Evolutionary conservation across 805 yeast species (phyloP).

Genomic region (Naumovozyma dairenensis): DNA sequence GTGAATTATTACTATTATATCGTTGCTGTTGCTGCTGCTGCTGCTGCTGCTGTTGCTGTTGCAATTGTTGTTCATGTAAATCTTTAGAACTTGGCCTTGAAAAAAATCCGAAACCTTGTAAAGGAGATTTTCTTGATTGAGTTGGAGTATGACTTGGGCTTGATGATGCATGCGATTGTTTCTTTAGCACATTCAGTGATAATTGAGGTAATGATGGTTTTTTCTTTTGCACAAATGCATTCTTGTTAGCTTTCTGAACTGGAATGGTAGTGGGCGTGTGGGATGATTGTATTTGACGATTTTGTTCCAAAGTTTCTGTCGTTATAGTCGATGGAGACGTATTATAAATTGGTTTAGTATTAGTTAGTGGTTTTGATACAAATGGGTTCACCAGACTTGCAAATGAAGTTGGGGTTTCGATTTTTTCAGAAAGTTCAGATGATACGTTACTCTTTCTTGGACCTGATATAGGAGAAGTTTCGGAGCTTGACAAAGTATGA

Average conservation of each 20-base stretch:
- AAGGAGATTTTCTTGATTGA: conserved; percentile 23
- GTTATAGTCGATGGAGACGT: background rate
- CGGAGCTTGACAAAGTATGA: conserved; percentile 19
- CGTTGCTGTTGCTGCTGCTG: conserved; percentile 7
- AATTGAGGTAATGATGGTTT: conserved; percentile 26
- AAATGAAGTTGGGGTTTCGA: background rate
- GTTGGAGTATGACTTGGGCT: conserved; percentile 13
- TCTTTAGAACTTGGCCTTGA: conserved; percentile 24
- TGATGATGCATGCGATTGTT: conserved; percentile 17
- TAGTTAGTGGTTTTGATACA: background rate
- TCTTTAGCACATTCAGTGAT: conserved; percentile 19
- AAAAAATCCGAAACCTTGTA: conserved; percentile 27
- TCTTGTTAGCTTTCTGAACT: conserved; percentile 4
- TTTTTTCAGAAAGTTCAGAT: background rate
- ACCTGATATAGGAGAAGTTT: conserved; percentile 17
- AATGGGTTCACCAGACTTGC: background rate
- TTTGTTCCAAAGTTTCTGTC: background rate
- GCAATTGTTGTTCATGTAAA: conserved; percentile 4
- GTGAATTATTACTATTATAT: conserved; percentile 2
- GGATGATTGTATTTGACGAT: conserved; percentile 3
- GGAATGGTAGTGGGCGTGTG: conserved; percentile 6
- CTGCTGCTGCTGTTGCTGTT: conserved; percentile 13
- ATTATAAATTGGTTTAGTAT: background rate
- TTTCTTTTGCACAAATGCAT: conserved; percentile 16
- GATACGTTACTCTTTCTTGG: conserved; percentile 10